Evolutionary conservation across 2,329 filamentous ascomycete species (phyloP).

Genomic region (Macrophomina phaseolina): DNA sequence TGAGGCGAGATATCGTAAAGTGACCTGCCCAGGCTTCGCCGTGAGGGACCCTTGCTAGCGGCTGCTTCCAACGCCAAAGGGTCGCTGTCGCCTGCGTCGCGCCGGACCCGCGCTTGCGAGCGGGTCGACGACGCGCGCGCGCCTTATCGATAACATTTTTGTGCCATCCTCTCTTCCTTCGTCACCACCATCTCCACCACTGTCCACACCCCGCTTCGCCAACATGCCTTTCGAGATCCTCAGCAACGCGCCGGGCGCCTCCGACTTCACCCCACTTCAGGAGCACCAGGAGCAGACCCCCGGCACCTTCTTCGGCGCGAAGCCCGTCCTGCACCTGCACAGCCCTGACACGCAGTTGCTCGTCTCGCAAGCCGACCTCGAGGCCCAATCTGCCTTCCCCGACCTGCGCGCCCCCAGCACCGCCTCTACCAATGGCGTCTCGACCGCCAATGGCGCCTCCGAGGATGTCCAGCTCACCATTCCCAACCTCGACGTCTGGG

Average conservation of each 20-base stretch:
- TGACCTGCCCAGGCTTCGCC: background rate
- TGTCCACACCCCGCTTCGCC: background rate
- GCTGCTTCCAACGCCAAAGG: background rate
- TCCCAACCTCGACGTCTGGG: conserved; percentile 53
- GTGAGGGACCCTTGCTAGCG: conserved; percentile 1
- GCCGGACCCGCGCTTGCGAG: conserved; percentile 1
- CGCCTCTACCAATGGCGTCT: background rate
- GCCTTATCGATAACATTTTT: conserved; percentile 22
- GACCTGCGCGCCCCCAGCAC: conserved; percentile 8
- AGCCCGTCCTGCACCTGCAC: conserved; percentile 73
- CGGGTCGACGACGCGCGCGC: background rate
- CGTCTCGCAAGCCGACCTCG: conserved; percentile 61
- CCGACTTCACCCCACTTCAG: conserved; percentile 67
- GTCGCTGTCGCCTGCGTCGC: background rate
- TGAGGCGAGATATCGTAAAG: too few species aligned
- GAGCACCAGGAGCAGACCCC: conserved; percentile 78
- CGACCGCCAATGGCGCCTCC: conserved; percentile 25
- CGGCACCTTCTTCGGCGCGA: conserved; percentile 71
- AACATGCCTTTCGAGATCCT: conserved; percentile 57
- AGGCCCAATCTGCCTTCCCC: conserved; percentile 47
- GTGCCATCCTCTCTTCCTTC: background rate
- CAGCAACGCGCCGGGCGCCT: conserved; percentile 59
- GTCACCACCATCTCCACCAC: background rate
- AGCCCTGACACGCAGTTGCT: conserved; percentile 63
- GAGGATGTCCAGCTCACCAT: conserved; percentile 34